Evolutionary conservation across 495 filamentous ascomycete genomes (phyloP), one percentile per base, ranked within the genome.

Genomic region (Trichocladium antarcticum): DNA sequence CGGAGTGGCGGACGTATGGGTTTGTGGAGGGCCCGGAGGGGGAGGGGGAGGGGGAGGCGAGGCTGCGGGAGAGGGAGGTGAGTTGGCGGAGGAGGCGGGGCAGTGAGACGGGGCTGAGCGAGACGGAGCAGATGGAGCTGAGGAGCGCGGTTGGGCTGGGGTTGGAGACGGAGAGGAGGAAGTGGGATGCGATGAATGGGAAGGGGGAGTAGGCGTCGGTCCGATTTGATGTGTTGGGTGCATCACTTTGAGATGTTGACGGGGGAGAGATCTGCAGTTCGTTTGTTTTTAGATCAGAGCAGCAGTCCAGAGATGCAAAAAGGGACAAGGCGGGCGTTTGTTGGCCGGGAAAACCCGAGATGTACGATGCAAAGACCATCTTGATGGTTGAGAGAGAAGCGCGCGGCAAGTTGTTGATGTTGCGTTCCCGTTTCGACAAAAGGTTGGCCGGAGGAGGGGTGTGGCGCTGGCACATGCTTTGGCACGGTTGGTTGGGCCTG

Each of bases 1-100:
- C 82, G 10, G 89, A 95, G 66, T 85, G 74, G 59, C 80, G 89
- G 42, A 80, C 77, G 7, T 96, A 83, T 63, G 65, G 65, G 27
- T 94, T 93, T 68, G 68, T 65, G 5, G 73, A 80, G 20, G 66
- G 66, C n/a, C n/a, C n/a, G 17, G 62, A 72, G 20, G 70, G 74
- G 34, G 67, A 69, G 50, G 76, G 71, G 40, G 77, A 81, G 43
- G 75, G 78, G 42, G 76, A 80, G 14, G 77, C 78, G 6, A 63
- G 83, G 27, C 56, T 84, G 24, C 50, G 68, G 50, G 79, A 84
- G 60, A 83, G 79, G 9, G 68, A 71, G 37, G 58, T 66, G 43
- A 80, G 80, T 45, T 76, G 83, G 57, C 68, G 64, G 38, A 50
- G 61, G 56, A 66, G 75, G 37, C 59, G 74, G 24, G 76, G 74